Conservation (phyloP, 306 rosid genomes). For the Quercus aquifolioides region DNA sequence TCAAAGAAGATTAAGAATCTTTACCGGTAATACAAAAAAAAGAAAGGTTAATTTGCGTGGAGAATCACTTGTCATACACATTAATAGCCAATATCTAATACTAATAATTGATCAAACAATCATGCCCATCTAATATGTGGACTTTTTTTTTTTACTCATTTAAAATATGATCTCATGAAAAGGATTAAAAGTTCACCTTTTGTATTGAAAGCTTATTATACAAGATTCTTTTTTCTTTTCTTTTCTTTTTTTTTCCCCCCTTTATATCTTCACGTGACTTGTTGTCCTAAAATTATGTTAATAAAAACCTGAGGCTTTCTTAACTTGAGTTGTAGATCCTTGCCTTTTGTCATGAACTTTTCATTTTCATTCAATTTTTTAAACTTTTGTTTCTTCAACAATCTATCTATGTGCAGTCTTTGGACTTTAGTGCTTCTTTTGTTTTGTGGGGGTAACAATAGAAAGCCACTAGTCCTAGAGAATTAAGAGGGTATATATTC, state of each 20-base stretch:
- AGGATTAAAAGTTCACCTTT: too few relatives aligned
- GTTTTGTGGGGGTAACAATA: neutral
- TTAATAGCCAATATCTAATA: neutral
- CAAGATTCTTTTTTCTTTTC: too few relatives aligned
- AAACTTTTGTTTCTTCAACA: neutral
- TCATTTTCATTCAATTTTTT: neutral
- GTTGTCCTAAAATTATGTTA: too few relatives aligned
- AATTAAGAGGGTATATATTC: neutral
- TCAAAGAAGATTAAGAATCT: constrained; percentile 6
- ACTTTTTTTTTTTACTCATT: neutral
- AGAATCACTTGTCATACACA: constrained; percentile 19
- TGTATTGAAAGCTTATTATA: too few relatives aligned
- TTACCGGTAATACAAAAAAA: constrained; percentile 7
- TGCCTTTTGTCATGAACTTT: too few relatives aligned
- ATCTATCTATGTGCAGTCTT: neutral
- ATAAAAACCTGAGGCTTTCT: too few relatives aligned
- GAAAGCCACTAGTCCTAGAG: neutral
- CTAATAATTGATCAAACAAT: neutral
- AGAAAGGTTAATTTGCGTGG: neutral
- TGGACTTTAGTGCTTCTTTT: neutral
- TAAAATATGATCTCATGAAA: neutral
- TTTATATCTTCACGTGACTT: too few relatives aligned
- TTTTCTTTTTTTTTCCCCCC: too few relatives aligned
- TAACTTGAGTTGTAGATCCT: too few relatives aligned
- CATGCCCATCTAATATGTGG: neutral